Percentiles rank a stretch among this genome's conserved stretches.
These are phyloP conservation scores for Phytophthora pisi DNA, from an alignment of 352 stramenopile species.

Conservation along the genomic window DNA sequence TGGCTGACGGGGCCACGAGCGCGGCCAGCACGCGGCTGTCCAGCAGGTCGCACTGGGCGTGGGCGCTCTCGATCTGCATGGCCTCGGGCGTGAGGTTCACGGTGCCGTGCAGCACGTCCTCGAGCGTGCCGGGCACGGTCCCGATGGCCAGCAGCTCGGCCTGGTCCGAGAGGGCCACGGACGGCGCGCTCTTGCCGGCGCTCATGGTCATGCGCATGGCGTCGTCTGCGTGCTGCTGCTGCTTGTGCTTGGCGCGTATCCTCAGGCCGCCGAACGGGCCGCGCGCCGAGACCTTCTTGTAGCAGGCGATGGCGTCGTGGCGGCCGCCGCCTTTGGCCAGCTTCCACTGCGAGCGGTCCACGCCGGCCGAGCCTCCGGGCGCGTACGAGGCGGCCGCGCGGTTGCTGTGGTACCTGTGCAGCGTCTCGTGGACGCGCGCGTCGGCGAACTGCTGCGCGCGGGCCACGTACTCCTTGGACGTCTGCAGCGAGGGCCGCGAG, in stretches of 20 bases:
- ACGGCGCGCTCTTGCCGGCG: constrained; percentile 14
- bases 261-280: constrained; percentile 17
- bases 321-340: constrained; percentile 44
- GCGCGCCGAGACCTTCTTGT: constrained; percentile 34
- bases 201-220: constrained; percentile 30
- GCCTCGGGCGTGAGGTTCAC: constrained; percentile 64
- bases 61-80: constrained; percentile 63
- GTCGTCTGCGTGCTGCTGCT: constrained; percentile 5
- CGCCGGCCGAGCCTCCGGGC: constrained; percentile 7
- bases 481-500: constrained; percentile 31
- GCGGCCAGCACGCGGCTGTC: constrained; percentile 62
- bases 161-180: constrained; percentile 21
- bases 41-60: constrained; percentile 52
- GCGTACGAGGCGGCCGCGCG: constrained; percentile 30
- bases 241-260: constrained; percentile 10
- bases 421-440: constrained; percentile 38
- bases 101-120: constrained; percentile 59
- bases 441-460: constrained; percentile 42
- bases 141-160: constrained; percentile 56
- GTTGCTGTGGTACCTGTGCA: constrained; percentile 50
- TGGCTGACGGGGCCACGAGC: constrained; percentile 44
- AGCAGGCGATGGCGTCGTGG: constrained; percentile 47
- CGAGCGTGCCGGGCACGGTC: constrained; percentile 37
- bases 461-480: constrained; percentile 37
- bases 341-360: constrained; percentile 56